These are phyloP conservation scores for Fennellomyces sp. DNA, from an alignment of 371 early-diverging fungal genomes.

Conservation along the genomic window DNA sequence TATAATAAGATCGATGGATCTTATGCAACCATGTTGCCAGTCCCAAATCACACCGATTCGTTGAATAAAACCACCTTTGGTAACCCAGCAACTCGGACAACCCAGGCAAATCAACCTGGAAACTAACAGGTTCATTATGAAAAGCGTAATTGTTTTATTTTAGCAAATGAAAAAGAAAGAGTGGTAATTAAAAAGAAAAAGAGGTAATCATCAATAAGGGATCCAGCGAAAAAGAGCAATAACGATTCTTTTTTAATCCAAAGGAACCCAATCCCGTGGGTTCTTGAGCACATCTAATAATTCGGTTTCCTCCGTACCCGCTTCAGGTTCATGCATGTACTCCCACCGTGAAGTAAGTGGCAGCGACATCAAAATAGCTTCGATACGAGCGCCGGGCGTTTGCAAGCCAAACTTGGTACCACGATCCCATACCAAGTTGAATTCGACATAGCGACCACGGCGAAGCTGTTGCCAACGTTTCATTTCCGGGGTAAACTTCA, in stretches of 20 bases:
- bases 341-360: slow-evolving; percentile 89
- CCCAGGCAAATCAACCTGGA: no score
- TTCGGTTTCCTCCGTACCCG: slow-evolving; percentile 71
- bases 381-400: slow-evolving; percentile 88
- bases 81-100: no score
- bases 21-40: no score
- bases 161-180: background rate
- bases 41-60: no score
- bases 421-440: slow-evolving; percentile 87
- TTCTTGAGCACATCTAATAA: slow-evolving; percentile 78
- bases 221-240: background rate
- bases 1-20: no score
- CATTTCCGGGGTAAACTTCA: slow-evolving; percentile 68
- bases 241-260: slow-evolving; percentile 14
- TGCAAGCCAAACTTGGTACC: slow-evolving; percentile 90
- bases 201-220: no score
- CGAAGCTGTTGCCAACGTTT: slow-evolving; percentile 86
- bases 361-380: slow-evolving; percentile 85
- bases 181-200: background rate
- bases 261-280: slow-evolving; percentile 81
- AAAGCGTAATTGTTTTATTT: no score
- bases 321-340: slow-evolving; percentile 78
- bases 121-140: no score
- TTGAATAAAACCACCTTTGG: no score
- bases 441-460: slow-evolving; percentile 89